These are phyloP conservation scores for Penicillium olsonii DNA, from an alignment of 2,329 filamentous ascomycete species.

Conservation along the genomic window DNA sequence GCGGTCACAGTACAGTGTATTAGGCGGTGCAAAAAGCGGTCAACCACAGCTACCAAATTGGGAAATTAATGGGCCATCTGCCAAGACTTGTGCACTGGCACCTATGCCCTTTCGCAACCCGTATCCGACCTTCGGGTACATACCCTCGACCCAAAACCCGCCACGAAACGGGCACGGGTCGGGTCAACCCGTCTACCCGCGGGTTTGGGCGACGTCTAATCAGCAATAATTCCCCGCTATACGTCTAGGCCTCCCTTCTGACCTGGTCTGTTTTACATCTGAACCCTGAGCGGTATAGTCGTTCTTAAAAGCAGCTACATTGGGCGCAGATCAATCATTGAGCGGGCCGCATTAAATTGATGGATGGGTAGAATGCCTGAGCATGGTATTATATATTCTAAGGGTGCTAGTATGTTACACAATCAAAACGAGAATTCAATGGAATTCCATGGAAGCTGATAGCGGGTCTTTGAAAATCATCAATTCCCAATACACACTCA, in stretches of 20 bases:
- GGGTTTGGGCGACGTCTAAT: no score
- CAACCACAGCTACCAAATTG: no score
- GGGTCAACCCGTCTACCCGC: no score
- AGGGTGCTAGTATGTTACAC: conserved; percentile 8
- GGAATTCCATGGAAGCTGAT: background rate
- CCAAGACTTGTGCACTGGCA: no score
- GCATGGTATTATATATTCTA: conserved; percentile 5
- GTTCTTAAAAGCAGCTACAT: background rate
- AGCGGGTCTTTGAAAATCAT: background rate
- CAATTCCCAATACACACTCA: background rate
- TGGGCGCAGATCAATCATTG: conserved; percentile 6
- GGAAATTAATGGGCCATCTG: no score
- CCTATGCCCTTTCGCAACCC: no score
- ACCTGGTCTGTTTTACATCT: conserved; percentile 2
- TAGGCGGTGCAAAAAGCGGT: no score
- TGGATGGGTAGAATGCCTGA: background rate
- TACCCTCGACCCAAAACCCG: no score
- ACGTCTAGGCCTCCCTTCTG: background rate
- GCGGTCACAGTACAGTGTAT: no score
- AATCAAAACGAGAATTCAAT: conserved; percentile 1
- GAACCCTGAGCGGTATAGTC: background rate
- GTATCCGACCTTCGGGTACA: no score
- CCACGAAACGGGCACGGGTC: no score
- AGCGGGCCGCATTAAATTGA: background rate
- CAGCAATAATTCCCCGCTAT: background rate